Evolutionary conservation across 176 grass and related monocot species (phyloP).

Genomic region (Echinochloa phyllopogon): DNA sequence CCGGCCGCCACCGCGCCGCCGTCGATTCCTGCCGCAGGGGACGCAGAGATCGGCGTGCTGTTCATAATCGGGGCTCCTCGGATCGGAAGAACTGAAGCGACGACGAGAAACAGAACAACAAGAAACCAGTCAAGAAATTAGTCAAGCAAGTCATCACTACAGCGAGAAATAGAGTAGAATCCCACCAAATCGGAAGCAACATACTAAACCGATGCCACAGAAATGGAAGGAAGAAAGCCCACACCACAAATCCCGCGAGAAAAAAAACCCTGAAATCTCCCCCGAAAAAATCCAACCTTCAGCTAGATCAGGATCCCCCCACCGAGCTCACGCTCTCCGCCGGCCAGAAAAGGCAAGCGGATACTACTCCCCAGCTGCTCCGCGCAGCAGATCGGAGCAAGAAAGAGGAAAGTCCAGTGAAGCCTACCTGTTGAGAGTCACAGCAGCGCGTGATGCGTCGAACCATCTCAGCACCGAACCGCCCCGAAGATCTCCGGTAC

Average conservation of each 20-base stretch:
- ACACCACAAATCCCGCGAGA: constrained; percentile 5
- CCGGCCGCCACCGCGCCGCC: constrained; percentile 11
- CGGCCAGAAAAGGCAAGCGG: constrained; percentile 29
- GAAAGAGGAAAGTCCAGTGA: background rate
- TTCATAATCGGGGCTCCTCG: constrained; percentile 50
- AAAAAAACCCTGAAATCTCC: constrained; percentile 5
- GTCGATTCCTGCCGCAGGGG: constrained; percentile 7
- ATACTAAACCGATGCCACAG: background rate
- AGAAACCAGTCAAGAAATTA: constrained; percentile 54
- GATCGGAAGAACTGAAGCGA: constrained; percentile 49
- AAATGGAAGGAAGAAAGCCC: constrained; percentile 24
- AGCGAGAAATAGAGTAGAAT: constrained; percentile 44
- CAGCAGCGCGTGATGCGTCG: constrained; percentile 40
- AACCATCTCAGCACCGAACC: constrained; percentile 53
- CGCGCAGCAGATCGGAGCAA: constrained; percentile 37
- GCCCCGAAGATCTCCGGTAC: constrained; percentile 39
- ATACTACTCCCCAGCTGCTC: background rate
- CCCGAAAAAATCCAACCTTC: constrained; percentile 9
- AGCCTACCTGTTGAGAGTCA: constrained; percentile 39
- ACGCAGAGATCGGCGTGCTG: constrained; percentile 49
- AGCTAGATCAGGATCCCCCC: constrained; percentile 30
- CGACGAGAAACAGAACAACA: background rate
- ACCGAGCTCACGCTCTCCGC: background rate
- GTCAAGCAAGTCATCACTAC: constrained; percentile 41
- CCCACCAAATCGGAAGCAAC: constrained; percentile 32